These are phyloP conservation scores for Asterochloris erici DNA, from an alignment of 139 green algal genomes.

Conservation along the genomic window DNA sequence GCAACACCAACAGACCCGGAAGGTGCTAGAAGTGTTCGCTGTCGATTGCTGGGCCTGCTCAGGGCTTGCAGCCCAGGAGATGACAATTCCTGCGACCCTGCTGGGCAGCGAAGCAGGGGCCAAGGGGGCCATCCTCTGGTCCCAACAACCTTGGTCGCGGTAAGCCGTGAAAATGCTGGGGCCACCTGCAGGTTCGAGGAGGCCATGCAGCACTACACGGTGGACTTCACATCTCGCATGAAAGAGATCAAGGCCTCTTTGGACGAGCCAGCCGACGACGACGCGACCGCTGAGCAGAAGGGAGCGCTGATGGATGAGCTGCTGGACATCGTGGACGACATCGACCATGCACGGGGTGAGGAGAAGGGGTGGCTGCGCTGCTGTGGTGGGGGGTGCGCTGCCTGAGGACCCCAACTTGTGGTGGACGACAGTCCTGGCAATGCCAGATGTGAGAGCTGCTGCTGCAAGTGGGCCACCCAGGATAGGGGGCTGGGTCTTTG, in stretches of 20 bases:
- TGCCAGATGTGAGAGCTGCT: too few relatives aligned
- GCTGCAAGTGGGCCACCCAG: too few relatives aligned
- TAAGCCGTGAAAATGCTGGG: background rate
- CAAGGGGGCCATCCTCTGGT: background rate
- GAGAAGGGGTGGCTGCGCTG: background rate
- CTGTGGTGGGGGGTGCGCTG: too few relatives aligned
- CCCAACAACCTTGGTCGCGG: background rate
- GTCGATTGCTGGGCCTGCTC: background rate
- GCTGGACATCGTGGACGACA: constrained; percentile 70
- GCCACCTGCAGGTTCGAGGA: constrained; percentile 52
- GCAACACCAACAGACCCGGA: background rate
- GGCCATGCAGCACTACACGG: constrained; percentile 60
- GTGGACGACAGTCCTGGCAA: too few relatives aligned
- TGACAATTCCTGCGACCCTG: background rate
- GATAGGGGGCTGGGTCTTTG: too few relatives aligned
- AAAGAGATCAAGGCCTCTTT: constrained; percentile 63
- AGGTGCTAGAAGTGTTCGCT: background rate
- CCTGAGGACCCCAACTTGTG: too few relatives aligned
- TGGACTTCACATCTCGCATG: constrained; percentile 67
- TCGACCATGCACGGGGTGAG: constrained; percentile 70
- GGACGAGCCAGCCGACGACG: constrained; percentile 7
- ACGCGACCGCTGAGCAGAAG: constrained; percentile 40
- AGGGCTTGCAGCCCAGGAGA: background rate
- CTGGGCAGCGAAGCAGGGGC: background rate
- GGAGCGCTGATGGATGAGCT: constrained; percentile 80